These are phyloP conservation scores for Plantago ovata DNA, from an alignment of 257 asterid species.

Conservation along the genomic window DNA sequence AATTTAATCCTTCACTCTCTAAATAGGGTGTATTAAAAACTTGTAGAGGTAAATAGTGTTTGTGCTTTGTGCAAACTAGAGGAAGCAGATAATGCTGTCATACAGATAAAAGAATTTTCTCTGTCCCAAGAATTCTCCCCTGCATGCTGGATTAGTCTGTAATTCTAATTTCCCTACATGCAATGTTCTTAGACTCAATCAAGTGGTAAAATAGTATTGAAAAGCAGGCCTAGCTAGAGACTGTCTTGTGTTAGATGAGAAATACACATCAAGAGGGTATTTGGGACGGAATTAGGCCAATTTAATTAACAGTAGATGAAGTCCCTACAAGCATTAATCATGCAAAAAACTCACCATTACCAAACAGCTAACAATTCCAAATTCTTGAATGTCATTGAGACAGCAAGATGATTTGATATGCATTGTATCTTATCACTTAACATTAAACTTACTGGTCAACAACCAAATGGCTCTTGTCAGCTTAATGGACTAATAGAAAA, in stretches of 20 bases:
- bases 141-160: too few species aligned
- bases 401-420: slow-evolving; percentile 10
- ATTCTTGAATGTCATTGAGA: slow-evolving; percentile 17
- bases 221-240: slow-evolving; percentile 9
- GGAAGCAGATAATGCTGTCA: slow-evolving; percentile 21
- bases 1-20: slow-evolving; percentile 10
- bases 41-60: slow-evolving; percentile 7
- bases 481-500: not conserved
- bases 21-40: not conserved
- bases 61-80: slow-evolving; percentile 11
- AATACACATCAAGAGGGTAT: slow-evolving; percentile 18
- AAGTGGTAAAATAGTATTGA: slow-evolving; percentile 11
- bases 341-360: slow-evolving; percentile 20
- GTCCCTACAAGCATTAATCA: slow-evolving; percentile 14
- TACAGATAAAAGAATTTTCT: slow-evolving; percentile 16
- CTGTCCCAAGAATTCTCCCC: slow-evolving; percentile 8
- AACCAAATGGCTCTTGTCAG: not conserved
- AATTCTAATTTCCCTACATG: too few species aligned
- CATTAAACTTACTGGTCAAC: slow-evolving; percentile 33
- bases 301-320: not conserved
- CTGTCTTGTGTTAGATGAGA: slow-evolving; percentile 34
- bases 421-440: slow-evolving; percentile 12
- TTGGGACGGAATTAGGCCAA: slow-evolving; percentile 3
- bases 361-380: slow-evolving; percentile 2
- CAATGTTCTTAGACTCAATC: slow-evolving; percentile 8